Evolutionary conservation across 2,329 filamentous ascomycete genomes (phyloP).

Genomic region (Diaporthe aspalathi): DNA sequence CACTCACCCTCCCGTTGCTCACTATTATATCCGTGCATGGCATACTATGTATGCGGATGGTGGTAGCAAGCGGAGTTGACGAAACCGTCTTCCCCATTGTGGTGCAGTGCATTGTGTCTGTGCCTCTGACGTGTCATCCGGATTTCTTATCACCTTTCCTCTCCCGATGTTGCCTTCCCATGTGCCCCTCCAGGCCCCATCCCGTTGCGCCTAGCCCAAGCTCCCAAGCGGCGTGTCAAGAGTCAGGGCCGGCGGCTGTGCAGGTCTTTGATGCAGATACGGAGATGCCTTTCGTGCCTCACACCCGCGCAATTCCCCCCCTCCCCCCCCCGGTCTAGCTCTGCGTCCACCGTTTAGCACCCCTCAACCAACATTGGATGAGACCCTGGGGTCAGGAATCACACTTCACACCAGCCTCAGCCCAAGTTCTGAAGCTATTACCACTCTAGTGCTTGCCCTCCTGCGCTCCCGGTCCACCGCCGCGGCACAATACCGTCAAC

Average conservation of each 20-base stretch:
- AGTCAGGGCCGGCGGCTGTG: conserved; percentile 31
- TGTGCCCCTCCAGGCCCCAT: conserved; percentile 13
- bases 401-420: conserved; percentile 30
- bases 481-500: background rate
- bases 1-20: conserved; percentile 22
- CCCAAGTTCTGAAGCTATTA: conserved; percentile 10
- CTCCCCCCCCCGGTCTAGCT: conserved; percentile 18
- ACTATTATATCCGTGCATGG: conserved; percentile 34
- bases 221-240: conserved; percentile 28
- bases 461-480: background rate
- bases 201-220: conserved; percentile 21
- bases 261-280: conserved; percentile 23
- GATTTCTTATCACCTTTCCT: conserved; percentile 16
- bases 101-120: conserved; percentile 38
- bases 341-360: conserved; percentile 19
- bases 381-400: conserved; percentile 2
- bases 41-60: conserved; percentile 16
- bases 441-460: conserved; percentile 9
- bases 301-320: conserved; percentile 36
- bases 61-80: conserved; percentile 34
- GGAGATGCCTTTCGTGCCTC: conserved; percentile 29
- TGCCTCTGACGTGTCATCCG: conserved; percentile 47
- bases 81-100: conserved; percentile 28
- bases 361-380: conserved; percentile 14
- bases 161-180: conserved; percentile 11